Evolutionary conservation across 2,329 filamentous ascomycete species (phyloP).

Genomic region (Cercospora zeae-maydis): DNA sequence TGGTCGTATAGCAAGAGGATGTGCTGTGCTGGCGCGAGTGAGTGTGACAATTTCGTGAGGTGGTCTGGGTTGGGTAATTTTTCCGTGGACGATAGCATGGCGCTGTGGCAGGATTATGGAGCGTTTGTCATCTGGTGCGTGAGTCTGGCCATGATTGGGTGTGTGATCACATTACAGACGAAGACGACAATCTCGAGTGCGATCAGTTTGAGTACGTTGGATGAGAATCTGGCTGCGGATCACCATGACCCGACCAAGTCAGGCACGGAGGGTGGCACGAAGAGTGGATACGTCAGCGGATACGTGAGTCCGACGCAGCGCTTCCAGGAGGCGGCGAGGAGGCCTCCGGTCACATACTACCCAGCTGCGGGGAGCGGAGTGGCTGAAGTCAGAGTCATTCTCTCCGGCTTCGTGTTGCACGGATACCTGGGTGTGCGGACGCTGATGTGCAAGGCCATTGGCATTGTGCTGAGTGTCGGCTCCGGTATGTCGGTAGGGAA

Average conservation of each 20-base stretch:
- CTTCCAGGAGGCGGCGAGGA: constrained; percentile 39
- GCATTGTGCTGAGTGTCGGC: constrained; percentile 80
- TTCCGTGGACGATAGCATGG: constrained; percentile 45
- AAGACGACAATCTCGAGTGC: constrained; percentile 91
- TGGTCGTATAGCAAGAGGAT: constrained; percentile 72
- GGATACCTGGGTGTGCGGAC: constrained; percentile 90
- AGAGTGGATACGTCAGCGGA: constrained; percentile 28
- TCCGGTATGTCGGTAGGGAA: constrained; percentile 93
- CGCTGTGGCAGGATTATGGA: constrained; percentile 69
- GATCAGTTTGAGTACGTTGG: constrained; percentile 79
- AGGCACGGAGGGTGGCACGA: constrained; percentile 39
- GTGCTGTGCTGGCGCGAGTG: constrained; percentile 55
- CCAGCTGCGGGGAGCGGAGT: constrained; percentile 94
- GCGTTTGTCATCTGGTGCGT: constrained; percentile 73
- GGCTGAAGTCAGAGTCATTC: constrained; percentile 92
- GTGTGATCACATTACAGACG: constrained; percentile 78
- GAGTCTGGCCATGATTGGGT: constrained; percentile 66
- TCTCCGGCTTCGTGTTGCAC: constrained; percentile 96
- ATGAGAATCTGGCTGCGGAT: constrained; percentile 83
- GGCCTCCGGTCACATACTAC: constrained; percentile 84
- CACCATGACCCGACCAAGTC: constrained; percentile 38
- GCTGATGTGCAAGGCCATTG: constrained; percentile 76
- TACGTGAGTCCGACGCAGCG: constrained; percentile 40
- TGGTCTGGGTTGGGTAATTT: constrained; percentile 60
- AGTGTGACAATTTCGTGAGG: constrained; percentile 58